A percentile compares a stretch with the other conserved stretches of the same genome.
phyloP scores from a whole-genome alignment of 139 green algal species.

The Coelastrella sp. region DNA sequence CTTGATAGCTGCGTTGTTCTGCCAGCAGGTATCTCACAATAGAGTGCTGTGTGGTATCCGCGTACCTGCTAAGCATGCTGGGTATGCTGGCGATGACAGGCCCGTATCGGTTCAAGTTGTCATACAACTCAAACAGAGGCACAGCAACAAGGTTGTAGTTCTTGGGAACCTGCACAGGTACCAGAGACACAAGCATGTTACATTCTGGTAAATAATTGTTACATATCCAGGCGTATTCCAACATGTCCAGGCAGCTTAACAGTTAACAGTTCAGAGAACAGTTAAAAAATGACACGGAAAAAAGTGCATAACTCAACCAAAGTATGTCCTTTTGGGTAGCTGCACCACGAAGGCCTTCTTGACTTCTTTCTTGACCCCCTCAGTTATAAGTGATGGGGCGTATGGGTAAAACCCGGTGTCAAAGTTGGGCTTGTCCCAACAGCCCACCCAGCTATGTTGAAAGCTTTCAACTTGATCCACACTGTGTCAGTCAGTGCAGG shows the following conservation, averaged over 20 bases:
- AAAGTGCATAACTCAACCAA: no score
- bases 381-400: constrained; percentile 95
- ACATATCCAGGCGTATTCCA: no score
- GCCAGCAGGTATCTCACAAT: no score
- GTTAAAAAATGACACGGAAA: no score
- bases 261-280: no score
- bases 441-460: constrained; percentile 70
- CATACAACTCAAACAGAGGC: constrained; percentile 97
- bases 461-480: no score
- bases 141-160: constrained; percentile 96
- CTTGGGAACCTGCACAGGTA: constrained; percentile 84
- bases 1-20: no score
- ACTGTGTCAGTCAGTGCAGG: no score
- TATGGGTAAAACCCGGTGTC: constrained; percentile 97
- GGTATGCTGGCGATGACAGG: constrained; percentile 87
- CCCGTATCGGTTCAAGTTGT: constrained; percentile 88
- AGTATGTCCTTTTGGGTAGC: constrained; percentile 91
- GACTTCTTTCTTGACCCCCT: no score
- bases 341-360: constrained; percentile 90
- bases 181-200: no score
- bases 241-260: no score
- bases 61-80: constrained; percentile 78
- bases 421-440: constrained; percentile 92
- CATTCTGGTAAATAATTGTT: no score
- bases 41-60: background rate